Evolutionary conservation across 495 filamentous ascomycete species (phyloP), one percentile per base, ranked within the genome.

Genomic region (Aspergillus nidulans): DNA sequence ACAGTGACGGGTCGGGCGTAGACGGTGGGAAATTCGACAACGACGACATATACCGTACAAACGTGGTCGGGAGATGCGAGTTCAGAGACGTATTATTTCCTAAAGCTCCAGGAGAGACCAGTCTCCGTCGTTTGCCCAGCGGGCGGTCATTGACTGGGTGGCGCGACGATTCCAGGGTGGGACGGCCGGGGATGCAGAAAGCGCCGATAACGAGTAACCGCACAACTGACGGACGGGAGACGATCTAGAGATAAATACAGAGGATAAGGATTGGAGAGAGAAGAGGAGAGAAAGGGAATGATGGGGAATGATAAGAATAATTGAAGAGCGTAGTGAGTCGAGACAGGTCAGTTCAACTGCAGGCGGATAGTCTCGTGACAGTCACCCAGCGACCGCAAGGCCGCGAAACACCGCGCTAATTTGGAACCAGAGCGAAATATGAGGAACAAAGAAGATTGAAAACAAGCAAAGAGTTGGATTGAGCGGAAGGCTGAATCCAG

Each of bases 101-200:
- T 57, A 58, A 41, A 39, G 23, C 52, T 30, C 57, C 49, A 55
- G 63, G 59, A 58, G 61, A 66, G 58, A 63, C 55, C 76, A 53
- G 81, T 71, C 69, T 85, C 82, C 34, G 79, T 78, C 25, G 77
- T 50, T 60, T 57, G 48, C 38, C 57, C 44, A 56, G 58, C 60
- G 58, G 62, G 39, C 53, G 62, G 62, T 63, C 68, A 71, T 71
- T 57, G 66, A 65, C 63, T 57, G 56, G 30, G 60, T 67, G 60
- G 65, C 63, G 62, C 54, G 57, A 52, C 28, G 36, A 48, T 55
- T 60, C 59, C 50, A 63, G 55, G 57, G 43, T 58, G 46, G 50
- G 39, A 49, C 28, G 51, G 9, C 30, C n/a, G 26, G 38, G 26
- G 30, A 34, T 2, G 40, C 23, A 18, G 15, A 25, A 21, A 21